phyloP scores from a whole-genome alignment of 192 early-diverging fungal species.

The Coemansia sp. region DNA sequence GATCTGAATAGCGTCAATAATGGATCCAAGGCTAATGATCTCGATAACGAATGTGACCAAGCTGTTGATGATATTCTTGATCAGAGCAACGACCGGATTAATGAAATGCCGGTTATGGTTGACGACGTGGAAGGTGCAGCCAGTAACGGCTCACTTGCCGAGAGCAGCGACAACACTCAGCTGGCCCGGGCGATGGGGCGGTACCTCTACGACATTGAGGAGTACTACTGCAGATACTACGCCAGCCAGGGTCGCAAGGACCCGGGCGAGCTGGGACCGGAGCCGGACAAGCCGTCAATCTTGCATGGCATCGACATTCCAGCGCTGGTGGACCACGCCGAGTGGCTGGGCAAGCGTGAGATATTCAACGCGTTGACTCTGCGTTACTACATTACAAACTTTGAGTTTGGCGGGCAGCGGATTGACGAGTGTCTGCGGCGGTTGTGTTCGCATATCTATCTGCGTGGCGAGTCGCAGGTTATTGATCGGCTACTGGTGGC shows the following conservation, averaged over 20 bases:
- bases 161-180: conserved; percentile 20
- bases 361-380: conserved; percentile 60
- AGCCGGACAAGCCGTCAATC: conserved; percentile 29
- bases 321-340: conserved; percentile 36
- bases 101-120: not conserved
- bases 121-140: not conserved
- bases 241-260: conserved; percentile 3
- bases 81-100: not conserved
- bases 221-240: conserved; percentile 33
- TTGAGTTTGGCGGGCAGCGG: conserved; percentile 67
- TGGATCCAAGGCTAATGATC: not conserved
- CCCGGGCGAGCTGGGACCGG: not conserved
- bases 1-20: not conserved
- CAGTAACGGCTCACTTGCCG: not conserved
- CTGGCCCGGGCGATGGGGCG: conserved; percentile 46
- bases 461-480: conserved; percentile 91
- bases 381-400: conserved; percentile 72
- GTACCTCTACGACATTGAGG: conserved; percentile 50
- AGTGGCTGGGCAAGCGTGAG: conserved; percentile 58
- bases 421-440: conserved; percentile 79
- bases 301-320: conserved; percentile 43
- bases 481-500: conserved; percentile 86
- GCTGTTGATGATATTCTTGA: not conserved
- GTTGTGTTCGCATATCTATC: conserved; percentile 72
- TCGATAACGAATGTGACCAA: not conserved